These are phyloP conservation scores for Phytophthora palmivora DNA, from an alignment of 352 stramenopile genomes.

Conservation along the genomic window DNA sequence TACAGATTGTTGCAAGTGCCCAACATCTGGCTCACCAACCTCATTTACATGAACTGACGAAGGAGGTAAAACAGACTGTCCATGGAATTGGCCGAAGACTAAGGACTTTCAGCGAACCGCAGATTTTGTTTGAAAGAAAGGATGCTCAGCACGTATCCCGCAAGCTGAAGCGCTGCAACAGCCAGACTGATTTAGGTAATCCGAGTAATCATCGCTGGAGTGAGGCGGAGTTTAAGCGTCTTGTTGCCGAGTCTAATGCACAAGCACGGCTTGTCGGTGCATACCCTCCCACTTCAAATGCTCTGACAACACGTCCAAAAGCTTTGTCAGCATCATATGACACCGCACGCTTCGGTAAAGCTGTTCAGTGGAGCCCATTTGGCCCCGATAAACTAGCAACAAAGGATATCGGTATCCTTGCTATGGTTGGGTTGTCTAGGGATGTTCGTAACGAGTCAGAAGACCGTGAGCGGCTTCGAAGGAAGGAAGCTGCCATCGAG, in stretches of 20 bases:
- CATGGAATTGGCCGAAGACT: constrained; percentile 39
- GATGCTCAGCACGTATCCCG: constrained; percentile 41
- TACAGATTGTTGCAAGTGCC: constrained; percentile 82
- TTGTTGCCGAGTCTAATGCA: constrained; percentile 71
- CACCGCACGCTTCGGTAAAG: constrained; percentile 60
- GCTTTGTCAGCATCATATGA: constrained; percentile 70
- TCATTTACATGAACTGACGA: constrained; percentile 57
- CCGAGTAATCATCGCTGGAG: constrained; percentile 80
- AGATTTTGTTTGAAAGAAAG: constrained; percentile 49
- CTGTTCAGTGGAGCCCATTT: constrained; percentile 58
- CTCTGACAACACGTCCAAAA: constrained; percentile 53
- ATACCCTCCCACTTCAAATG: constrained; percentile 38
- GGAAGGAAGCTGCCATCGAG: constrained; percentile 52
- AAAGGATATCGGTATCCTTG: constrained; percentile 65
- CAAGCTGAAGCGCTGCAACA: constrained; percentile 79
- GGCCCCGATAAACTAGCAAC: constrained; percentile 39
- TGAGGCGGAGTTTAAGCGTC: constrained; percentile 73
- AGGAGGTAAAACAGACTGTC: constrained; percentile 48
- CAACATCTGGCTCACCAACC: constrained; percentile 81
- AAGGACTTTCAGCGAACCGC: constrained; percentile 66
- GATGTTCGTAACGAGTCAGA: constrained; percentile 63
- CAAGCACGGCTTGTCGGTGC: constrained; percentile 53
- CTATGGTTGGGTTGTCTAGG: constrained; percentile 67
- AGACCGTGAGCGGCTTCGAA: constrained; percentile 46
- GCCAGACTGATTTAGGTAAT: constrained; percentile 65